Base-by-base conservation (phyloP, 225 moss, liverwort and hornwort genomes). In the Sphagnum contortum region DNA sequence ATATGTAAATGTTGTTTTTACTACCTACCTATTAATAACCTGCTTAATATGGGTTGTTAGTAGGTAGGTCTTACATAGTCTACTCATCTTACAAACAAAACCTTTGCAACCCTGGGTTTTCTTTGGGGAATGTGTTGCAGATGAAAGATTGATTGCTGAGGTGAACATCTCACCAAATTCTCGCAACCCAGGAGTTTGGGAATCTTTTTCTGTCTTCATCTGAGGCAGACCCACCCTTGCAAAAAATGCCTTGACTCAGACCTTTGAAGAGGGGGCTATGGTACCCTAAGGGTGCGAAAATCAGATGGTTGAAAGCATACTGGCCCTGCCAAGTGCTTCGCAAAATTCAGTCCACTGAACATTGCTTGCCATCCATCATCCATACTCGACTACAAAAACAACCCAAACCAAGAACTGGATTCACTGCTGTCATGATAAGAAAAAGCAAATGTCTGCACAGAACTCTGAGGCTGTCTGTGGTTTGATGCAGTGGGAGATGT, bases 301-400 rank as follows among this genome's bases (percentile, higher is more conserved):
- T 89, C 60, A 87, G 78, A 71, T 92, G 92, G 48, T 98, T 93
- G 63, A n/a, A 98, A 98, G 80, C 96, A 98, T 57, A 98, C 90
- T 51, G 85, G 83, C 29, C 93, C 89, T 48, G 69, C 69, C 58
- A 87, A 75, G 55, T 98, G 92, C 73, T 80, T 81, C 0, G 96
- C 92, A 63, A 87, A 93, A 45, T 85, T 80, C 14, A 98, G 85
- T 66, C 75, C 76, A 60, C 81, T 85, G 64, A 85, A 98, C 90
- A 98, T 91, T 49, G 90, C 87, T 71, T 86, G 78, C 96, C 96
- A 98, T 64, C 85, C 96, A 66, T 90, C 89, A 72, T 93, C 96
- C 90, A 98, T 79, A 1, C 90, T 83, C 60, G 92, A 98, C 96
- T 52, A 9, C 51, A 5, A 52, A 52, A 52, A 5, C n/a, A n/a